Conservation (phyloP, 1,284 basidiomycete species). For the Naganishia albida region DNA sequence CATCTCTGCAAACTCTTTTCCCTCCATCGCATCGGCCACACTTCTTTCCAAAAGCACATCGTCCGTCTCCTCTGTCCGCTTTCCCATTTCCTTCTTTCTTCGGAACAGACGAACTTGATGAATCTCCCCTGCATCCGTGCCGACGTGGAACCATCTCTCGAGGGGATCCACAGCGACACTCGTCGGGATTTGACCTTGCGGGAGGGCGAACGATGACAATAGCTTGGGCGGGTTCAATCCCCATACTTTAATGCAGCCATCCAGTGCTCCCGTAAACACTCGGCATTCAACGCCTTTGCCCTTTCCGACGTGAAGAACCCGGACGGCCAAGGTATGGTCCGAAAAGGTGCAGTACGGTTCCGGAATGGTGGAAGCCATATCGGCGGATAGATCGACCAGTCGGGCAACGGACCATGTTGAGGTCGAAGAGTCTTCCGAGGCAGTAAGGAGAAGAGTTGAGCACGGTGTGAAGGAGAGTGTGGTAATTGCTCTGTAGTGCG, state of each 20-base stretch:
- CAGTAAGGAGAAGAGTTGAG: conserved; percentile 75
- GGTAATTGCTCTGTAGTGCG: conserved; percentile 86
- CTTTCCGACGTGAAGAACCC: conserved; percentile 74
- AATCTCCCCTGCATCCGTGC: conserved; percentile 68
- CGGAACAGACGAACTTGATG: conserved; percentile 80
- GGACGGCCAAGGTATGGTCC: conserved; percentile 89
- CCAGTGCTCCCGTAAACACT: conserved; percentile 76
- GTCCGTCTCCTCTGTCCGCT: conserved; percentile 24
- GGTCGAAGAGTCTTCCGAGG: conserved; percentile 83
- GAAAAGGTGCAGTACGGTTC: conserved; percentile 76
- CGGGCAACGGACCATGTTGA: conserved; percentile 59
- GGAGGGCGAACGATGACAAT: conserved; percentile 82
- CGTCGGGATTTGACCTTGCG: conserved; percentile 59
- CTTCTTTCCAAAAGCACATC: neutral
- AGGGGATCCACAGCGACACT: conserved; percentile 74
- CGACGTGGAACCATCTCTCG: conserved; percentile 85
- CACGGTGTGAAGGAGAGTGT: conserved; percentile 79
- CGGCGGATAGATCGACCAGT: conserved; percentile 67
- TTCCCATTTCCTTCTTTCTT: conserved; percentile 56
- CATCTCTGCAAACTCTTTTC: conserved; percentile 49
- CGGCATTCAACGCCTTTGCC: conserved; percentile 76
- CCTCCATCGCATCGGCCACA: conserved; percentile 54
- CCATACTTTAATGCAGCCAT: conserved; percentile 92
- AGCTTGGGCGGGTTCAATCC: conserved; percentile 73
- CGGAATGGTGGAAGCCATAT: conserved; percentile 63